These are phyloP conservation scores for Yamadazyma membranifaciens DNA, from an alignment of 1,139 yeast genomes.

Conservation along the genomic window DNA sequence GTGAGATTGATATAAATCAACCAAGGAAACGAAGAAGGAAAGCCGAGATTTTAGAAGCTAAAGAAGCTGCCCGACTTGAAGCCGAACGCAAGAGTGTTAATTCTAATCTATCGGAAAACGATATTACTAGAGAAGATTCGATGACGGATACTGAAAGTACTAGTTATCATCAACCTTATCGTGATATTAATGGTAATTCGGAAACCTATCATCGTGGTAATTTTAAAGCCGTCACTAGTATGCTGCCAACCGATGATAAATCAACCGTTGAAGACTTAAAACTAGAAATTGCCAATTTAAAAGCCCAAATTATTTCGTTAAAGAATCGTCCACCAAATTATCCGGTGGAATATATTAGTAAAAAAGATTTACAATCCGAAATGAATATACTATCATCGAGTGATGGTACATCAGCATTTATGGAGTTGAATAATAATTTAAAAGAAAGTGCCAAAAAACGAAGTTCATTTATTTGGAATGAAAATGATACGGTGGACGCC, in stretches of 20 bases:
- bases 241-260: neutral
- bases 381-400: conserved; percentile 31
- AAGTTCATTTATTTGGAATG: conserved; percentile 24
- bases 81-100: neutral
- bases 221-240: neutral
- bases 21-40: conserved; percentile 52
- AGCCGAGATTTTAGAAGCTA: conserved; percentile 25
- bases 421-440: conserved; percentile 38
- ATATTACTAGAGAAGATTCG: neutral
- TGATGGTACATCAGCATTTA: conserved; percentile 21
- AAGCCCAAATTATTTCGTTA: conserved; percentile 17
- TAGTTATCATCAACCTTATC: neutral
- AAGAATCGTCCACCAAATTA: neutral
- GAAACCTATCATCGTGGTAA: neutral
- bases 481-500: conserved; percentile 35
- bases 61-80: conserved; percentile 12
- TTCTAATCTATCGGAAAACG: neutral
- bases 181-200: neutral
- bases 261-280: conserved; percentile 14
- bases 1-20: conserved; percentile 68
- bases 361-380: conserved; percentile 38
- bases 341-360: conserved; percentile 21
- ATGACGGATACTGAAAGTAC: neutral
- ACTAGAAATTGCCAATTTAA: conserved; percentile 21
- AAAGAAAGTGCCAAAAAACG: conserved; percentile 40